Conservation (phyloP, 805 yeast genomes). For the Starmerella stellata region DNA sequence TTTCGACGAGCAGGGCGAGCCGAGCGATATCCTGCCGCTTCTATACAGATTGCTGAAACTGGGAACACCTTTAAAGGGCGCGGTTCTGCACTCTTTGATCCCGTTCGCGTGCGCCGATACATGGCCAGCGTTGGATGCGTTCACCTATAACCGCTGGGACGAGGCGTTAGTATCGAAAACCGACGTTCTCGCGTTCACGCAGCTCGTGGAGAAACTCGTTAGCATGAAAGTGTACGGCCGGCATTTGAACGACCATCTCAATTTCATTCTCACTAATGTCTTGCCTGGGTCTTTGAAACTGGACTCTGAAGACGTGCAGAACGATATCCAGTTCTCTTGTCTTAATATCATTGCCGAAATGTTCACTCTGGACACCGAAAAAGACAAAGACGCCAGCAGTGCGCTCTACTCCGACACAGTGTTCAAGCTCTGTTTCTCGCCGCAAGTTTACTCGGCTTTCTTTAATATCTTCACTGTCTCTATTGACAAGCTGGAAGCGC, state of each 20-base stretch:
- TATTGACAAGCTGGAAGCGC: conserved; percentile 35
- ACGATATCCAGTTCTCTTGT: conserved; percentile 34
- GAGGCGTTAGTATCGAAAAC: conserved; percentile 33
- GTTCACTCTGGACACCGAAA: conserved; percentile 26
- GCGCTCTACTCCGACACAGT: conserved; percentile 5
- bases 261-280: conserved; percentile 49
- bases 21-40: conserved; percentile 20
- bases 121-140: conserved; percentile 10
- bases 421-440: conserved; percentile 43
- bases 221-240: not conserved
- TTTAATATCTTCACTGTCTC: conserved; percentile 44
- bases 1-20: not conserved
- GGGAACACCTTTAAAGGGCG: conserved; percentile 35
- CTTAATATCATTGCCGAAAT: conserved; percentile 34
- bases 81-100: conserved; percentile 38
- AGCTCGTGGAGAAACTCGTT: conserved; percentile 31
- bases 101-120: conserved; percentile 8
- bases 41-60: conserved; percentile 31
- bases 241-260: conserved; percentile 32
- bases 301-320: not conserved
- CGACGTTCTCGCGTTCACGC: conserved; percentile 44
- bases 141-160: conserved; percentile 23
- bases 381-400: too few species aligned
- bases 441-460: conserved; percentile 36
- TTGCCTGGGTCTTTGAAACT: conserved; percentile 25